phyloP scores from a whole-genome alignment of 306 rosid genomes.

The Corylus americana region DNA sequence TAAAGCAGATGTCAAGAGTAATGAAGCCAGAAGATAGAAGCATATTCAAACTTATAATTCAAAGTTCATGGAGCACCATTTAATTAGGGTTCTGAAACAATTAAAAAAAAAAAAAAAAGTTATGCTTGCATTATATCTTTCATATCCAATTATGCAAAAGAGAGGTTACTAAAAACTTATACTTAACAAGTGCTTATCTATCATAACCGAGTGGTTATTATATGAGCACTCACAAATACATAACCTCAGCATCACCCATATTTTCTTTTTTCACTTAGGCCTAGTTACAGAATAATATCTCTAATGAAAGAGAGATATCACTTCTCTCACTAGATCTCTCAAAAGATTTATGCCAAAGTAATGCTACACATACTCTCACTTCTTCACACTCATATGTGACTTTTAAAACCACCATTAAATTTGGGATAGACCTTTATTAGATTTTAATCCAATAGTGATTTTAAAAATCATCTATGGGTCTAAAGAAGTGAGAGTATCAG shows the following conservation, averaged over 20 bases:
- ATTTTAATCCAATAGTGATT: too few species aligned
- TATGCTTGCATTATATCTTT: neutral
- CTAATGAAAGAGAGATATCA: too few species aligned
- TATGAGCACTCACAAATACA: neutral
- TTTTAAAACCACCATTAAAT: too few species aligned
- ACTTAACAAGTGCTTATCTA: neutral
- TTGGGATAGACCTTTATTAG: too few species aligned
- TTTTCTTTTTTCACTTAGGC: neutral
- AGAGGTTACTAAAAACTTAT: neutral
- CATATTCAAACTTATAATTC: neutral
- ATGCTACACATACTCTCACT: too few species aligned
- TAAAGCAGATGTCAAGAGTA: neutral
- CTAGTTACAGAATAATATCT: too few species aligned
- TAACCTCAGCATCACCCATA: neutral
- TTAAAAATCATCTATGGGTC: too few species aligned
- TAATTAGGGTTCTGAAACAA: neutral
- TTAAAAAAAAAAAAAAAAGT: too few species aligned
- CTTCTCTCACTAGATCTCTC: too few species aligned
- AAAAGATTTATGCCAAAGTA: too few species aligned
- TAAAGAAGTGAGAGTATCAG: too few species aligned
- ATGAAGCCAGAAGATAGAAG: neutral
- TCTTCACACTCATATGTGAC: too few species aligned
- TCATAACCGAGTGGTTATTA: neutral
- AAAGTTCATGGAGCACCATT: neutral
- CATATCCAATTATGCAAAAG: neutral